Conservation (phyloP, 352 stramenopile genomes). For the Salisapilia sapeloensis region DNA sequence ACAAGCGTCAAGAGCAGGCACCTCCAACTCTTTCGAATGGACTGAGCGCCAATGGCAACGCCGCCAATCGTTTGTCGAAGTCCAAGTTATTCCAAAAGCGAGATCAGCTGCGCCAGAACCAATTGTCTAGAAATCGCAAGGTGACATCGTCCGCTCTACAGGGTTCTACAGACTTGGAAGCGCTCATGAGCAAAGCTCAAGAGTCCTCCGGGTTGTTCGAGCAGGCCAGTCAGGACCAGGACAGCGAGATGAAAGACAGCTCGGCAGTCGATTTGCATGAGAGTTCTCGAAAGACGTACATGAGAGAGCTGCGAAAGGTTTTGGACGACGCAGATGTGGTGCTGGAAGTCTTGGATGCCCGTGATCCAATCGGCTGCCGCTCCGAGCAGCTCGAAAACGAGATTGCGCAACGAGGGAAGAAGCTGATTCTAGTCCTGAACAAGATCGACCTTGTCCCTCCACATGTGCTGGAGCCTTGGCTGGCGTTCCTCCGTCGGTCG, state of each 20-base stretch:
- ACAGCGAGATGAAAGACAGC: conserved; percentile 3
- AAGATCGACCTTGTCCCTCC: conserved; percentile 98
- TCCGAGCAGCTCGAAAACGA: conserved; percentile 87
- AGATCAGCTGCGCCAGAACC: conserved; percentile 34
- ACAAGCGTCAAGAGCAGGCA: too few relatives aligned
- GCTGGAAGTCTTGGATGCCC: conserved; percentile 94
- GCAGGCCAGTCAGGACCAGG: conserved; percentile 6
- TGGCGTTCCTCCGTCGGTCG: conserved; percentile 85
- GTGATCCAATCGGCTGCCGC: conserved; percentile 91
- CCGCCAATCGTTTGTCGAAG: conserved; percentile 21
- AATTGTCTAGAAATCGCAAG: conserved; percentile 22
- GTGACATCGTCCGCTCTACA: conserved; percentile 6
- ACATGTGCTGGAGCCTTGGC: conserved; percentile 89
- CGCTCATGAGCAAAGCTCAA: conserved; percentile 22
- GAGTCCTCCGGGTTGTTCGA: conserved; percentile 25
- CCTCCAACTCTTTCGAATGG: too few relatives aligned
- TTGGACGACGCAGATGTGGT: conserved; percentile 94
- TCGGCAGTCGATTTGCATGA: conserved; percentile 53
- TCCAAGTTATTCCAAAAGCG: conserved; percentile 41
- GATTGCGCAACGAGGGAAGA: conserved; percentile 89
- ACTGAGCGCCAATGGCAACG: conserved; percentile 12
- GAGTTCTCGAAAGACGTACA: conserved; percentile 86
- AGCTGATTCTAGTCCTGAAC: conserved; percentile 96
- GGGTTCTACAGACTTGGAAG: conserved; percentile 20
- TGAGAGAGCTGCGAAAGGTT: conserved; percentile 94